Conservation (phyloP, 495 filamentous ascomycete species). For the Penicillium flavigenum region DNA sequence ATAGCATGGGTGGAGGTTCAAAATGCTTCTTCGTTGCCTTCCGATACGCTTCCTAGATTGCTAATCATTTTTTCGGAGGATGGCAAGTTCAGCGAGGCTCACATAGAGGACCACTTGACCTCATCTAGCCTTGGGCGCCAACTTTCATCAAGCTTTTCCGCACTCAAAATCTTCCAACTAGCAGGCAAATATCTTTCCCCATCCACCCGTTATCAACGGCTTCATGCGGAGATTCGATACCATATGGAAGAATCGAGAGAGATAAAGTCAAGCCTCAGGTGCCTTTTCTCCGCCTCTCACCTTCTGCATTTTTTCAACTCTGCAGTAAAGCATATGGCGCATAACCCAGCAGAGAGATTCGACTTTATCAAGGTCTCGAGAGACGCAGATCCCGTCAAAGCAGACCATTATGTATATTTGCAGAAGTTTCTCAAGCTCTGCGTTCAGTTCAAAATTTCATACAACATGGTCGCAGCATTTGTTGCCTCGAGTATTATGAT, state of each 20-base stretch:
- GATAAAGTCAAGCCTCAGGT: neutral
- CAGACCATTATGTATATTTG: conserved; percentile 24
- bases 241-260: conserved; percentile 6
- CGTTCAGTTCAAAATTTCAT: conserved; percentile 4
- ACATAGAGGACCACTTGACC: conserved; percentile 1
- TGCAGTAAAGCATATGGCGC: conserved; percentile 19
- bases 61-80: conserved; percentile 13
- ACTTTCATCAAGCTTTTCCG: conserved; percentile 17
- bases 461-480: conserved; percentile 20
- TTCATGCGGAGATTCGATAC: conserved; percentile 16
- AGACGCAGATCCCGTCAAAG: conserved; percentile 11
- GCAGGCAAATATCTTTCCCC: conserved; percentile 16
- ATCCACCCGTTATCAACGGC: conserved; percentile 14
- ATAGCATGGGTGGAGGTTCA: conserved; percentile 21
- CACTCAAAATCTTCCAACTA: conserved; percentile 26
- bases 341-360: conserved; percentile 18
- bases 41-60: conserved; percentile 13
- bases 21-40: conserved; percentile 14
- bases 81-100: conserved; percentile 3
- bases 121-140: neutral
- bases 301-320: conserved; percentile 25
- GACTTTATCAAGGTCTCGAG: conserved; percentile 24
- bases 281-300: conserved; percentile 26
- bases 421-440: conserved; percentile 17
- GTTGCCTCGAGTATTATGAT: conserved; percentile 32